Evolutionary conservation across 768 basidiomycete genomes (phyloP).

Genomic region (Podaxis carcinomalis): DNA sequence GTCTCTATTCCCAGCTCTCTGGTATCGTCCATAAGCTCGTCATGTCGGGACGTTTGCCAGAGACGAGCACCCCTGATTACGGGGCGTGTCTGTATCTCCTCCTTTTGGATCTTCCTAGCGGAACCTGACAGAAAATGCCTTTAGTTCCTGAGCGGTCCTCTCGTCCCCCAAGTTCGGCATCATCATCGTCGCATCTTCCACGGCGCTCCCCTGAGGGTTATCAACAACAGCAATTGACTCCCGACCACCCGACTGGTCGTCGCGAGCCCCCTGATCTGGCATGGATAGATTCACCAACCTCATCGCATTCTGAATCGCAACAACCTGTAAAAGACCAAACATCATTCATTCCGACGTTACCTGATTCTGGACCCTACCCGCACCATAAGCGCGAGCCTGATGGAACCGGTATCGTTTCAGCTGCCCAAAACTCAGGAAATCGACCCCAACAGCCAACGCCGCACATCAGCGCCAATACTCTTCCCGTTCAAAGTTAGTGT

Average conservation of each 20-base stretch:
- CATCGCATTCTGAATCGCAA: not conserved
- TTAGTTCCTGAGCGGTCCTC: not conserved
- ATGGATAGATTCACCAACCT: not conserved
- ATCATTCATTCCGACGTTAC: no score
- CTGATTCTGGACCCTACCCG: no score
- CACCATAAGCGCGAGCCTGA: not conserved
- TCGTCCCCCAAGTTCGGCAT: no score
- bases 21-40: not conserved
- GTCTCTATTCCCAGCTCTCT: not conserved
- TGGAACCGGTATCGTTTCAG: not conserved
- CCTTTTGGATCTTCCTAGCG: not conserved
- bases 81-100: not conserved
- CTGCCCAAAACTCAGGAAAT: not conserved
- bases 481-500: not conserved
- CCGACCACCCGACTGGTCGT: no score
- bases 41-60: not conserved
- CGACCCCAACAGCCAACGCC: not conserved
- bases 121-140: not conserved
- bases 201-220: no score
- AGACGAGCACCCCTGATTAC: not conserved
- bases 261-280: no score
- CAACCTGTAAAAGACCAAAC: no score
- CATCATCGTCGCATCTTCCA: no score
- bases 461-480: not conserved
- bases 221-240: no score